A percentile compares a stretch with the other conserved stretches of the same genome.
phyloP scores from a whole-genome alignment of 176 grass and related monocot genomes.

The Juncus effusus region DNA sequence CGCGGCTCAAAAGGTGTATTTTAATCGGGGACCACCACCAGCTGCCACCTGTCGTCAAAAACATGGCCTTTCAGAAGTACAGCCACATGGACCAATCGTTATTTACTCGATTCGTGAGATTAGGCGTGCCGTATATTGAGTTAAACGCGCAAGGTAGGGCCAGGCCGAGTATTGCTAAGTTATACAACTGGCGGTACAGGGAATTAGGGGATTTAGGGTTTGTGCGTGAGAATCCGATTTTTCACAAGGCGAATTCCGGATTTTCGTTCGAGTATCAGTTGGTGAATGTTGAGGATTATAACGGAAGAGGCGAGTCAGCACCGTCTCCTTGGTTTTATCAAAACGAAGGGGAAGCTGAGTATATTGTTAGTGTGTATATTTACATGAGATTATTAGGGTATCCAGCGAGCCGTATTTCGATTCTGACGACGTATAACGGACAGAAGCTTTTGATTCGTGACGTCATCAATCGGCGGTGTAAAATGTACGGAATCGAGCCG shows the following conservation, averaged over 20 bases:
- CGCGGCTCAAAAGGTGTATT: constrained; percentile 92
- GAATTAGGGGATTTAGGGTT: constrained; percentile 89
- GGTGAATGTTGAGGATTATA: constrained; percentile 91
- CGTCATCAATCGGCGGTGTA: constrained; percentile 90
- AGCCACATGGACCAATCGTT: constrained; percentile 98
- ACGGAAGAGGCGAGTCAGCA: constrained; percentile 73
- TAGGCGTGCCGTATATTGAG: constrained; percentile 96
- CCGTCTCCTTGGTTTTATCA: constrained; percentile 99
- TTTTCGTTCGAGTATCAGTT: constrained; percentile 95
- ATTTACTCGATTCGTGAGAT: constrained; percentile 91
- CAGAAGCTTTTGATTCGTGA: constrained; percentile 98
- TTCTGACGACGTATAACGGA: constrained; percentile 96
- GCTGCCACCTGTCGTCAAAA: constrained; percentile 93
- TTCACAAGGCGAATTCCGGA: constrained; percentile 89
- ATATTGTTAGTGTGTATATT: constrained; percentile 94
- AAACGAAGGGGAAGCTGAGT: constrained; percentile 97
- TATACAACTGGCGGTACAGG: constrained; percentile 99
- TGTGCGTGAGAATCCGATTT: constrained; percentile 69
- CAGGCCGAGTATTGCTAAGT: constrained; percentile 72
- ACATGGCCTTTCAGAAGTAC: constrained; percentile 99
- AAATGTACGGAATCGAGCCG: constrained; percentile 72
- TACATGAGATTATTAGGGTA: constrained; percentile 94
- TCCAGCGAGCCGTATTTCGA: constrained; percentile 85
- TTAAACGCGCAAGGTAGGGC: constrained; percentile 97
- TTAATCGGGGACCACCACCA: constrained; percentile 98